Conservation (phyloP, 768 basidiomycete species). For the Mycena rebaudengoi region DNA sequence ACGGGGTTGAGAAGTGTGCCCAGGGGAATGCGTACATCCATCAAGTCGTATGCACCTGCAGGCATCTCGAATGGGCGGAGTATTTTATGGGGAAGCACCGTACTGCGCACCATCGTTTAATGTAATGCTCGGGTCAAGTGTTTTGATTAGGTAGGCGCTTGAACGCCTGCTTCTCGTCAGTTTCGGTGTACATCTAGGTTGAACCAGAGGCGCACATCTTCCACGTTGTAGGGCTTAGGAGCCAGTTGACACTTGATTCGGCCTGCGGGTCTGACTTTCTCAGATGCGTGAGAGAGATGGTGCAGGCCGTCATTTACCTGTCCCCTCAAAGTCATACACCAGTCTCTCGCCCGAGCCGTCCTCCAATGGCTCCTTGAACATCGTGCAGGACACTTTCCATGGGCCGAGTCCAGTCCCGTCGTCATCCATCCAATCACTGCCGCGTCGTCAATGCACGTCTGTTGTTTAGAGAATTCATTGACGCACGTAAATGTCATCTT, state of each 20-base stretch:
- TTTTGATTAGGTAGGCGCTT: conserved; percentile 36
- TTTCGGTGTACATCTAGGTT: background rate
- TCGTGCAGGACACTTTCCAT: conserved; percentile 29
- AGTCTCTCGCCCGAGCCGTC: conserved; percentile 31
- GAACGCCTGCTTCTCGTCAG: conserved; percentile 19
- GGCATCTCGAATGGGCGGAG: background rate
- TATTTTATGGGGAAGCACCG: background rate
- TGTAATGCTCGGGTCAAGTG: conserved; percentile 39
- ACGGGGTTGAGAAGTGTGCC: conserved; percentile 40
- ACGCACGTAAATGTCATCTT: conserved; percentile 26
- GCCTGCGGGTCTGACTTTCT: conserved; percentile 28
- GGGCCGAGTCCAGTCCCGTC: conserved; percentile 35
- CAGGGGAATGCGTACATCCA: conserved; percentile 36
- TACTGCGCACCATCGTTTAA: conserved; percentile 33
- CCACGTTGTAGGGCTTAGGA: conserved; percentile 25
- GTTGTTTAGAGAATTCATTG: background rate
- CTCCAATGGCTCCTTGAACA: conserved; percentile 34
- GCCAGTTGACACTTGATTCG: conserved; percentile 27
- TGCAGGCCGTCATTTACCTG: conserved; percentile 14
- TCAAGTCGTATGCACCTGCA: conserved; percentile 38
- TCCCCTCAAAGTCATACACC: conserved; percentile 40
- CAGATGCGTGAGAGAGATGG: too few relatives aligned
- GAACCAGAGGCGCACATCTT: conserved; percentile 16
- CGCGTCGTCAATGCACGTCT: conserved; percentile 15
- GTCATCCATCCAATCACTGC: conserved; percentile 41